Evolutionary conservation across 2,329 filamentous ascomycete species (phyloP).

Genomic region (Claviceps arundinis): DNA sequence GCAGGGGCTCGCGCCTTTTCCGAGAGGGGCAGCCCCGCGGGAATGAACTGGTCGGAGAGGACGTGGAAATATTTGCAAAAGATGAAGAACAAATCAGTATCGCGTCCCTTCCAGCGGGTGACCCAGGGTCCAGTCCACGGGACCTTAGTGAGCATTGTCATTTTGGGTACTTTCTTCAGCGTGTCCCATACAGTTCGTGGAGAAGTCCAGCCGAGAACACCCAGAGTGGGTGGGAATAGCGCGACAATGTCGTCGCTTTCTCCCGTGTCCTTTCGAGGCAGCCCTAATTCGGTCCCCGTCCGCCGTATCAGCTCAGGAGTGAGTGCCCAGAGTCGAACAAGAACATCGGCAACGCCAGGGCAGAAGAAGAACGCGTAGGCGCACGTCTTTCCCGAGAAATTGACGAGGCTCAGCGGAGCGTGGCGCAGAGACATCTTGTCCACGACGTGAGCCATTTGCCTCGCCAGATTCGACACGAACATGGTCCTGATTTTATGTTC

Average conservation of each 20-base stretch:
- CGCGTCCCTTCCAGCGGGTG: constrained; percentile 71
- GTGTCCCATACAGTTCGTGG: constrained; percentile 33
- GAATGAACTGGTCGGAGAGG: constrained; percentile 60
- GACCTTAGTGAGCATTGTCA: constrained; percentile 58
- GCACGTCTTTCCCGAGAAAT: constrained; percentile 80
- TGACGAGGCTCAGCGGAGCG: constrained; percentile 51
- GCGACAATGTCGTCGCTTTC: constrained; percentile 53
- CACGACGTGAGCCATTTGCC: constrained; percentile 76
- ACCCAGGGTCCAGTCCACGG: constrained; percentile 79
- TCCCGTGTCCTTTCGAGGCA: constrained; percentile 40
- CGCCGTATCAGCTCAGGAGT: constrained; percentile 56
- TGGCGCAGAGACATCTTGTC: constrained; percentile 77
- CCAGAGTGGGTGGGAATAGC: constrained; percentile 55
- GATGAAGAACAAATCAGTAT: constrained; percentile 83
- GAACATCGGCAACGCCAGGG: constrained; percentile 69
- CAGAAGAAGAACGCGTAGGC: constrained; percentile 92
- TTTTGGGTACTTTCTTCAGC: constrained; percentile 51
- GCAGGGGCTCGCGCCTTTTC: constrained; percentile 58
- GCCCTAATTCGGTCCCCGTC: constrained; percentile 54
- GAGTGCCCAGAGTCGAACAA: constrained; percentile 70
- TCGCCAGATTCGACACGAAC: constrained; percentile 68
- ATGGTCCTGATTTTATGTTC: constrained; percentile 82
- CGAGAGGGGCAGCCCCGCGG: constrained; percentile 34
- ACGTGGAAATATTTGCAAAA: constrained; percentile 84
- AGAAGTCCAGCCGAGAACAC: constrained; percentile 43